These are phyloP conservation scores for Zopfochytrium polystomum DNA, from an alignment of 371 early-diverging fungal species.

Conservation along the genomic window DNA sequence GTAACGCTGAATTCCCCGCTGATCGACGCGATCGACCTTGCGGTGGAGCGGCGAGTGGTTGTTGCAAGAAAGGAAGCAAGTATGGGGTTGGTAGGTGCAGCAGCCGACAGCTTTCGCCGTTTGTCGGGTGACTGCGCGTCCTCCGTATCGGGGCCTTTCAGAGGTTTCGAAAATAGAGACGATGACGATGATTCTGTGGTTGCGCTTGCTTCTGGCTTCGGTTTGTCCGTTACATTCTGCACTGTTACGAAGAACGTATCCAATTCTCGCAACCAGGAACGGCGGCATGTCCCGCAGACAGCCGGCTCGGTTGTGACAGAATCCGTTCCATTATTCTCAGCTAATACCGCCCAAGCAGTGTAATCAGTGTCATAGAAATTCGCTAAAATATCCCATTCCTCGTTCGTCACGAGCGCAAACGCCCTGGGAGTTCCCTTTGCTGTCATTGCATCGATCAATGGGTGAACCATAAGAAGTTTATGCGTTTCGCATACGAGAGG, in stretches of 20 bases:
- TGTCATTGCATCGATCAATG: not conserved
- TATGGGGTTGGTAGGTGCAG: not conserved
- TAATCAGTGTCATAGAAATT: conserved; percentile 1
- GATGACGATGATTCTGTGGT: too few relatives aligned
- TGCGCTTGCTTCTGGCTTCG: too few relatives aligned
- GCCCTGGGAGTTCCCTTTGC: not conserved
- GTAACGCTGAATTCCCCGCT: conserved; percentile 5
- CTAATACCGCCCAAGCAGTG: too few relatives aligned
- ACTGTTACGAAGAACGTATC: too few relatives aligned
- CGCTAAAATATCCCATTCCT: conserved; percentile 10
- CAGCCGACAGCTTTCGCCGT: not conserved
- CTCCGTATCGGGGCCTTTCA: conserved; percentile 3
- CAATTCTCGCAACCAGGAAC: too few relatives aligned
- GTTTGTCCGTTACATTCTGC: too few relatives aligned
- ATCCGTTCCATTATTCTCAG: too few relatives aligned
- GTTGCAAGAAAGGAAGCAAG: not conserved
- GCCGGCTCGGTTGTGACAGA: too few relatives aligned
- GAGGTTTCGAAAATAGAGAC: not conserved
- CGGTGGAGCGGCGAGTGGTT: not conserved
- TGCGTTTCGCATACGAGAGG: not conserved
- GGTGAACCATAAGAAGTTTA: conserved; percentile 3
- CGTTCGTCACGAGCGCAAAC: not conserved
- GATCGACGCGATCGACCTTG: conserved; percentile 4
- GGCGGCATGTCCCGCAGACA: too few relatives aligned
- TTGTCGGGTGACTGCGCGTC: not conserved